Evolutionary conservation across 2,329 filamentous ascomycete genomes (phyloP).

Genomic region (Drechslerella coelobrocha): DNA sequence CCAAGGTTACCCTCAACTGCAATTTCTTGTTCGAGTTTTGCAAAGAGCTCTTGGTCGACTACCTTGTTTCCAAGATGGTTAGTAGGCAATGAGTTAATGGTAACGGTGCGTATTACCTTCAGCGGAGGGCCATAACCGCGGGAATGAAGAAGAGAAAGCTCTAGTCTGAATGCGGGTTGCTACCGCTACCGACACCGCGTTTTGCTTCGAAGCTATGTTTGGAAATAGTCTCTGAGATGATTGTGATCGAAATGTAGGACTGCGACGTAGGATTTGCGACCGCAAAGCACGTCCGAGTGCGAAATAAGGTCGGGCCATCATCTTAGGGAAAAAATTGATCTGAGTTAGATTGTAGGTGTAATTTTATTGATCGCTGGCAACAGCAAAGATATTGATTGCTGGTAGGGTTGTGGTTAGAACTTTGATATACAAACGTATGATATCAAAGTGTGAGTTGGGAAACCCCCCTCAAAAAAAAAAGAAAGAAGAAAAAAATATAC

Average conservation of each 20-base stretch:
- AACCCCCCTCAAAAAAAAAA: not conserved
- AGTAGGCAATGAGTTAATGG: constrained; percentile 41
- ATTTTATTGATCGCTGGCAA: not conserved
- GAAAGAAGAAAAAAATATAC: not conserved
- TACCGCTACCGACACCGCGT: not conserved
- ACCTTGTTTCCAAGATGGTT: constrained; percentile 20
- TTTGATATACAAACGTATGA: too few species aligned
- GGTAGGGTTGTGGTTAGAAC: not conserved
- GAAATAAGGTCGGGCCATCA: constrained; percentile 37
- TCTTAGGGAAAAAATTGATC: constrained; percentile 3
- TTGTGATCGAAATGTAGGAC: not conserved
- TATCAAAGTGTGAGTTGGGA: not conserved
- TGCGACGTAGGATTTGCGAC: constrained; percentile 16
- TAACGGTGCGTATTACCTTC: too few species aligned
- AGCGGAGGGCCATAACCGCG: constrained; percentile 17
- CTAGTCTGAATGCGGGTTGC: not conserved
- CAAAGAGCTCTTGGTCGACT: constrained; percentile 79
- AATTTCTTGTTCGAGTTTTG: constrained; percentile 85
- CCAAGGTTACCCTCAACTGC: constrained; percentile 83
- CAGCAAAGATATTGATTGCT: not conserved
- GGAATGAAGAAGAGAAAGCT: constrained; percentile 24
- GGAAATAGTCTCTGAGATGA: not conserved
- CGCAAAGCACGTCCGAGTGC: constrained; percentile 32
- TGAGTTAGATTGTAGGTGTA: not conserved
- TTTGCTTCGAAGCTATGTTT: not conserved